Conservation (phyloP, 257 asterid species). For the Dorcoceras hygrometricum region DNA sequence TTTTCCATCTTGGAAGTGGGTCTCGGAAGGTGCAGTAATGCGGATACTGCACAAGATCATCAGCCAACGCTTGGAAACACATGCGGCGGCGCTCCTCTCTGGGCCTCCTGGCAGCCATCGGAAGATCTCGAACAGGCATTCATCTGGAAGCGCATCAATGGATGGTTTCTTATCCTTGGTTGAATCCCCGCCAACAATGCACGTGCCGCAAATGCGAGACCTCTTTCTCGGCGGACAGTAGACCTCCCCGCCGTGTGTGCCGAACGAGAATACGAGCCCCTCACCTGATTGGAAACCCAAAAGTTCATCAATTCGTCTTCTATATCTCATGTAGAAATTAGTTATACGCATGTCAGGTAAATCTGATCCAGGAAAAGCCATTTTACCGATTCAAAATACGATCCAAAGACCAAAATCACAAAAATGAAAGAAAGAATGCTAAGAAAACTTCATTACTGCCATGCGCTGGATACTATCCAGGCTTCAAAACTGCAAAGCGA, state of each 20-base stretch:
- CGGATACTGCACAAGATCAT: conserved; percentile 54
- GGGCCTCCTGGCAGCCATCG: conserved; percentile 61
- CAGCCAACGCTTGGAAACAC: conserved; percentile 92
- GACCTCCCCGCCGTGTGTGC: conserved; percentile 50
- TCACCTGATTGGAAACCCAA: conserved; percentile 57
- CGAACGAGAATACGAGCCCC: conserved; percentile 52
- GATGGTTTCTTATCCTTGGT: conserved; percentile 47
- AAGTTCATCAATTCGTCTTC: conserved; percentile 21
- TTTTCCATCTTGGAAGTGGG: conserved; percentile 40
- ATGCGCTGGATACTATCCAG: too few relatives aligned
- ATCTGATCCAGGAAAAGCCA: too few relatives aligned
- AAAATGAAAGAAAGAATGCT: background rate
- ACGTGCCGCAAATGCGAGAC: conserved; percentile 55
- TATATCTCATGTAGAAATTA: conserved; percentile 16
- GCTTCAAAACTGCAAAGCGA: conserved; percentile 3
- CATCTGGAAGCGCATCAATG: conserved; percentile 75
- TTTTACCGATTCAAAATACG: too few relatives aligned
- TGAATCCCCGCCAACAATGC: conserved; percentile 26
- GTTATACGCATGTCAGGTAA: background rate
- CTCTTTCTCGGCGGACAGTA: conserved; percentile 76
- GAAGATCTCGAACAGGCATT: conserved; percentile 88
- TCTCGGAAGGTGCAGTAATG: background rate
- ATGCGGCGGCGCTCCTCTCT: conserved; percentile 71
- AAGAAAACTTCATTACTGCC: too few relatives aligned
- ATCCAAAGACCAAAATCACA: too few relatives aligned